Evolutionary conservation across 306 rosid genomes (phyloP).

Genomic region (Castanea crenata): DNA sequence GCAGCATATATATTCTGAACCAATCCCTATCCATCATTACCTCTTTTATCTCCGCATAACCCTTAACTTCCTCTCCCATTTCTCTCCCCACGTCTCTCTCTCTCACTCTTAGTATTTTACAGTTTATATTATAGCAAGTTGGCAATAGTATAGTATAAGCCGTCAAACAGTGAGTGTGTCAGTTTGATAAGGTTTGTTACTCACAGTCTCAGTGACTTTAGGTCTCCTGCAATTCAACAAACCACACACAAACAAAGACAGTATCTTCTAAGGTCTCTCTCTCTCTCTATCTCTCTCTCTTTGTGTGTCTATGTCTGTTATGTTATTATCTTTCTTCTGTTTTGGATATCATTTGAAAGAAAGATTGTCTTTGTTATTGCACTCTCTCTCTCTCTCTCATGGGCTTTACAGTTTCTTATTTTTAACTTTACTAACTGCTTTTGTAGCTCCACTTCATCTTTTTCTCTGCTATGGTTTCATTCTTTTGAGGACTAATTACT

Average conservation of each 20-base stretch:
- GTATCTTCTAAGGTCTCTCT: background rate
- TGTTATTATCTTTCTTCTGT: background rate
- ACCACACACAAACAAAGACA: background rate
- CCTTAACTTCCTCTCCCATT: background rate
- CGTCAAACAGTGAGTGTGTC: background rate
- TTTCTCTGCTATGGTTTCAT: too few relatives aligned
- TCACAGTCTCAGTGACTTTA: background rate
- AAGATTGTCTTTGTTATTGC: background rate
- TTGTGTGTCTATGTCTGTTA: background rate
- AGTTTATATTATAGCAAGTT: background rate
- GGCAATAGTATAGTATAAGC: background rate
- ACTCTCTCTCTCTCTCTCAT: background rate
- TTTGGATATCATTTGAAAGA: background rate
- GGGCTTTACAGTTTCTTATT: too few relatives aligned
- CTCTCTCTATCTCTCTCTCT: background rate
- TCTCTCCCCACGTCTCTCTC: background rate
- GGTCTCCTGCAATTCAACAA: slow-evolving; percentile 30
- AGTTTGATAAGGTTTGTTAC: slow-evolving; percentile 15
- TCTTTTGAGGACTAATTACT: background rate
- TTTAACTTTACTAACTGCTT: too few relatives aligned
- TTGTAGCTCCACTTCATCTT: too few relatives aligned
- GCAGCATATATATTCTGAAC: background rate
- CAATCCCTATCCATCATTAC: background rate
- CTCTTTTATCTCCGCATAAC: background rate
- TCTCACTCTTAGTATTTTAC: background rate